Conservation (phyloP, 371 early-diverging fungal genomes). For the Umbelopsis sp. region DNA sequence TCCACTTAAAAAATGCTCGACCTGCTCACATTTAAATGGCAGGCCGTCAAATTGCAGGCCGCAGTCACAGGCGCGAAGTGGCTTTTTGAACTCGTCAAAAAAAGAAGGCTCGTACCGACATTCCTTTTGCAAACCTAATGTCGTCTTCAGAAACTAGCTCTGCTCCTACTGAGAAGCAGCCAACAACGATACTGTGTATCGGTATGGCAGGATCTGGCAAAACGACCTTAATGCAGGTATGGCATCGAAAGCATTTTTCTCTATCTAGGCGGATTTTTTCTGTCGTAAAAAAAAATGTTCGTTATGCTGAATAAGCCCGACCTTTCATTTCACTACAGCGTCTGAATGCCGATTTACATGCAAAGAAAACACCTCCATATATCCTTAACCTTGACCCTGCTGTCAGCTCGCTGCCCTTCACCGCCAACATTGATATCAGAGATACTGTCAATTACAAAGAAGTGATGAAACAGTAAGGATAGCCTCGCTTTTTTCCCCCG, state of each 20-base stretch:
- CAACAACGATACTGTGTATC: conserved; percentile 86
- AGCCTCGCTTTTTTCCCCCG: background rate
- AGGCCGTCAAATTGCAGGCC: too few relatives aligned
- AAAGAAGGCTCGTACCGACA: background rate
- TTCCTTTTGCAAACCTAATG: background rate
- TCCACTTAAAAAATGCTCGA: too few relatives aligned
- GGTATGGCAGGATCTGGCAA: conserved; percentile 99
- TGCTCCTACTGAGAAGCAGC: conserved; percentile 46
- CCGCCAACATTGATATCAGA: conserved; percentile 97
- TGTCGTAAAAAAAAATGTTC: background rate
- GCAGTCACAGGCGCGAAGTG: conserved; percentile 13
- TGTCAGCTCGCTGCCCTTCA: conserved; percentile 89
- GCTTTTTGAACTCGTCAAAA: background rate
- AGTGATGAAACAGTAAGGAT: conserved; percentile 95
- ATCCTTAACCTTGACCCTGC: conserved; percentile 99
- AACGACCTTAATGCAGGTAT: conserved; percentile 97
- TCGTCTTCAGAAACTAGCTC: conserved; percentile 10
- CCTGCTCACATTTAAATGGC: too few relatives aligned
- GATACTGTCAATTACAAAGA: conserved; percentile 99
- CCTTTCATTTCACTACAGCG: conserved; percentile 54
- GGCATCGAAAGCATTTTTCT: background rate
- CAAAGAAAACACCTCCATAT: conserved; percentile 79
- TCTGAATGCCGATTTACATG: conserved; percentile 85
- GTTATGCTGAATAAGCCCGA: conserved; percentile 13
- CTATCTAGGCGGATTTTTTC: conserved; percentile 8